Conservation (phyloP, 1,284 basidiomycete genomes). For the Leccinum fuscescens region DNA sequence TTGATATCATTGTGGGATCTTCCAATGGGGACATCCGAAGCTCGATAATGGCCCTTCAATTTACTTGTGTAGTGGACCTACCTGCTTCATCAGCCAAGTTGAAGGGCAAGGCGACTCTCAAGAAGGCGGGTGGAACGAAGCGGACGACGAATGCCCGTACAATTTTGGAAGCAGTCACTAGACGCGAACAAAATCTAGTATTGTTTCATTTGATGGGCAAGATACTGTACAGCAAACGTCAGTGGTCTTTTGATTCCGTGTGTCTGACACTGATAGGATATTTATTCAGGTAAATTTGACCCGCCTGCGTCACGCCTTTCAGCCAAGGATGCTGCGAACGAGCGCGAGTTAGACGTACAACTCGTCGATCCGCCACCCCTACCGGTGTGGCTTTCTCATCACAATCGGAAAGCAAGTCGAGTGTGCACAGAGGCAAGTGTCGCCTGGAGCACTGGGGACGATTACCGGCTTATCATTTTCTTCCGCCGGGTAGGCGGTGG, state of each 20-base stretch:
- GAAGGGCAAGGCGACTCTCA: conserved; percentile 34
- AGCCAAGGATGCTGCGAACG: conserved; percentile 55
- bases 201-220: conserved; percentile 94
- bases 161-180: conserved; percentile 68
- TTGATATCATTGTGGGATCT: conserved; percentile 76
- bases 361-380: conserved; percentile 46
- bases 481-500: conserved; percentile 54
- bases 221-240: conserved; percentile 94
- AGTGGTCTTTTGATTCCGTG: neutral
- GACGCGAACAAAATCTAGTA: conserved; percentile 82
- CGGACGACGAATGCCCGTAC: conserved; percentile 26
- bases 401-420: conserved; percentile 69
- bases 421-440: conserved; percentile 78
- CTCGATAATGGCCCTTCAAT: conserved; percentile 90
- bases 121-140: conserved; percentile 14
- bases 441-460: neutral
- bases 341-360: conserved; percentile 51
- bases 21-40: conserved; percentile 90
- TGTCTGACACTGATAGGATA: conserved; percentile 9
- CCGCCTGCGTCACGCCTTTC: conserved; percentile 50
- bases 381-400: conserved; percentile 56
- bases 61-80: conserved; percentile 55
- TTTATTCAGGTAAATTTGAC: conserved; percentile 66
- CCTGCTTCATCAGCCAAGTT: conserved; percentile 18
- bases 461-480: neutral